Conservation (phyloP, 1,284 basidiomycete genomes). For the Ceratobasidium theobromae region DNA sequence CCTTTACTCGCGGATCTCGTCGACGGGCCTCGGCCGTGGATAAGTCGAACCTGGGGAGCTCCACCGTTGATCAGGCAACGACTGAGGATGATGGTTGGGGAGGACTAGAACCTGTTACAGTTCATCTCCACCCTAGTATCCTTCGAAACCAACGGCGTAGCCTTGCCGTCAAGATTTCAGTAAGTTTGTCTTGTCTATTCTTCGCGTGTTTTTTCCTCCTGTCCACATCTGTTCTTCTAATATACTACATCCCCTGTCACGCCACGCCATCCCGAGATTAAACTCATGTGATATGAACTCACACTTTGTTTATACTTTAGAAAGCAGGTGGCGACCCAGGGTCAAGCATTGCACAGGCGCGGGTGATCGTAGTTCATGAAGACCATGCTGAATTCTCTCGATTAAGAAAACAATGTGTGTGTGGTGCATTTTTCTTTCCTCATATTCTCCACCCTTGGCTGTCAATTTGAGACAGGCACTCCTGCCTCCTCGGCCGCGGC, state of each 20-base stretch:
- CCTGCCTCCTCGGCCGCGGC: background rate
- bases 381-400: slow-evolving; percentile 19
- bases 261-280: background rate
- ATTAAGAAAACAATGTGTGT: slow-evolving; percentile 25
- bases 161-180: slow-evolving; percentile 16
- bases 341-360: background rate
- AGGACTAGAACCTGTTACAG: slow-evolving; percentile 17
- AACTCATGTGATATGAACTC: background rate
- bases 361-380: slow-evolving; percentile 18
- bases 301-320: background rate
- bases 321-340: slow-evolving; percentile 27
- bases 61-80: slow-evolving; percentile 2
- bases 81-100: slow-evolving; percentile 25
- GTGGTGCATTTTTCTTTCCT: background rate
- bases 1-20: slow-evolving; percentile 17
- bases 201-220: background rate
- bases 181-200: slow-evolving; percentile 11
- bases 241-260: background rate
- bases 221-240: background rate
- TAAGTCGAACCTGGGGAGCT: background rate
- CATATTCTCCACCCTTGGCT: background rate
- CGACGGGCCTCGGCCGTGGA: background rate
- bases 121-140: slow-evolving; percentile 13
- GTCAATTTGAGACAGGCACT: background rate
- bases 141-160: background rate